A percentile compares a stretch with the other conserved stretches of the same genome.
Evolutionary conservation across 345 rosid genomes (phyloP).

Genomic region (Eucalyptus urophylla): DNA sequence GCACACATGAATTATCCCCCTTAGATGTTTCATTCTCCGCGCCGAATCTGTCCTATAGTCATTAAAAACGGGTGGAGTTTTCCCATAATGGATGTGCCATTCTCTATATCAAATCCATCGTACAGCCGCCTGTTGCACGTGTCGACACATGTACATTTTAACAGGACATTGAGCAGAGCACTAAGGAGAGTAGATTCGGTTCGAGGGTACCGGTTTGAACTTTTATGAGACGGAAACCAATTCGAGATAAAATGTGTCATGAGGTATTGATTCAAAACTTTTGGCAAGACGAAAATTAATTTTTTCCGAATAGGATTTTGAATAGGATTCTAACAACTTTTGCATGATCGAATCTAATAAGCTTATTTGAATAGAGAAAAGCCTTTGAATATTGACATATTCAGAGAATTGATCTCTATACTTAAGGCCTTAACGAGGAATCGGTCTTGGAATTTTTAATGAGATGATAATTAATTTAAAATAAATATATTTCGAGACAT

Average conservation of each 20-base stretch:
- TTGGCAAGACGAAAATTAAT: rapidly evolving
- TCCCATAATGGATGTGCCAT: neutral
- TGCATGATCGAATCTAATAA: rapidly evolving
- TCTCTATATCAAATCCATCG: neutral
- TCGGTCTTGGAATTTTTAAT: rapidly evolving
- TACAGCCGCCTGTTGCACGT: rapidly evolving
- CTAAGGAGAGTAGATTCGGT: neutral
- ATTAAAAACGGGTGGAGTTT: neutral
- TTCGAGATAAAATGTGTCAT: neutral
- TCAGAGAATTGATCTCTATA: rapidly evolving
- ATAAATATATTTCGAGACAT: neutral
- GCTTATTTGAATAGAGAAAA: too few species aligned
- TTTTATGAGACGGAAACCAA: neutral
- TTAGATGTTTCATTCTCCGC: rapidly evolving
- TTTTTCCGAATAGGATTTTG: too few species aligned
- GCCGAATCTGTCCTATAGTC: rapidly evolving
- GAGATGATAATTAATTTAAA: neutral
- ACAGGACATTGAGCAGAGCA: rapidly evolving
- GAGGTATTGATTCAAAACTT: rapidly evolving
- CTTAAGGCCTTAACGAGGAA: rapidly evolving
- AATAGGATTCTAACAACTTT: rapidly evolving
- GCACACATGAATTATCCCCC: neutral
- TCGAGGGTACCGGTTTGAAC: rapidly evolving
- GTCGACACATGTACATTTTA: rapidly evolving
- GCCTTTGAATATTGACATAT: too few species aligned